phyloP scores from a whole-genome alignment of 768 basidiomycete species.

The Leucosporidium scottii region DNA sequence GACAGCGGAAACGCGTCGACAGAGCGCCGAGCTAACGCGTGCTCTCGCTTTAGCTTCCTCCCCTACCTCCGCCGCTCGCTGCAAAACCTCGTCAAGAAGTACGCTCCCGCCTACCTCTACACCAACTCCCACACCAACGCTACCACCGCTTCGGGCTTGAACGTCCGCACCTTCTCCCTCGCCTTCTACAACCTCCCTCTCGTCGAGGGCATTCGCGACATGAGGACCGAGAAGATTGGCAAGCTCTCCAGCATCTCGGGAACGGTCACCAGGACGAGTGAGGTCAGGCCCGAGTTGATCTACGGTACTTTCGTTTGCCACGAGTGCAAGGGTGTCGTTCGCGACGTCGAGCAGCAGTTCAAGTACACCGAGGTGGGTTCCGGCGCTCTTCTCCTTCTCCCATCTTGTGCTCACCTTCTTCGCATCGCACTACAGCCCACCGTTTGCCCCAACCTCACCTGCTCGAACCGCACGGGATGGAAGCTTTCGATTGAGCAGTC shows the following conservation, averaged over 20 bases:
- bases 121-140: constrained; percentile 69
- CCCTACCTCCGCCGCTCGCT: constrained; percentile 89
- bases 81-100: constrained; percentile 77
- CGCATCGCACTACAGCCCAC: constrained; percentile 64
- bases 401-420: no score
- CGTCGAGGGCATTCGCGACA: constrained; percentile 82
- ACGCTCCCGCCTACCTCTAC: constrained; percentile 90
- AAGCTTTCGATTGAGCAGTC: constrained; percentile 91
- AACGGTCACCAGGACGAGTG: constrained; percentile 93
- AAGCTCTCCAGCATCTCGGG: constrained; percentile 91
- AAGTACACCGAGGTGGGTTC: constrained; percentile 85
- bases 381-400: background rate
- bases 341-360: constrained; percentile 97
- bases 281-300: constrained; percentile 89
- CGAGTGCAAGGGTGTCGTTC: constrained; percentile 73
- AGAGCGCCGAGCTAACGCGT: background rate
- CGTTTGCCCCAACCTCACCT: constrained; percentile 88
- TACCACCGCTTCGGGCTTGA: constrained; percentile 70
- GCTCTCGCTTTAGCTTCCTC: constrained; percentile 53
- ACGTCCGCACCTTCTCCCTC: constrained; percentile 86
- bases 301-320: constrained; percentile 91
- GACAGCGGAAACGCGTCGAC: background rate
- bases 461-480: constrained; percentile 84
- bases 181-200: constrained; percentile 93
- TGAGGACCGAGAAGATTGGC: constrained; percentile 88